Base-by-base conservation (phyloP, 306 rosid genomes). In the Prosopis cineraria region DNA sequence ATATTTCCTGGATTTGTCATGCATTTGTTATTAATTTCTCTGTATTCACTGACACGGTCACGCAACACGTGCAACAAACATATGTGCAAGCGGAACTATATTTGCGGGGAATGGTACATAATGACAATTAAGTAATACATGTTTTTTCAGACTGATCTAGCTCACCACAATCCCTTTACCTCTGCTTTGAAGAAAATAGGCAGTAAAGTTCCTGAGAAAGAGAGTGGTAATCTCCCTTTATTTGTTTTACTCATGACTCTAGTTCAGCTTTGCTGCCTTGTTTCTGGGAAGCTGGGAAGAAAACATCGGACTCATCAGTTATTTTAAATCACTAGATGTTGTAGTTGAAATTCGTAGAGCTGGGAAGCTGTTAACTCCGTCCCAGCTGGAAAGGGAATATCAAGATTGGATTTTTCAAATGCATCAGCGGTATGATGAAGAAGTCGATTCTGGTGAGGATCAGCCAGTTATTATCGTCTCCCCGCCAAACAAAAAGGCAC, bases 111-210 rank as follows among this genome's bases (percentile, higher is more conserved):
- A 14, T 60, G 67, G 19, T 60, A 6, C 39, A 29, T 80, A 25
- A 36, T 53, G 45, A 39, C 78, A 55, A 17, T 62, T 41, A n/a
- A n/a, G n/a, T n/a, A 31, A 19, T 59, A 47, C 25, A 24, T 81
- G 79, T 4, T 70, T 79, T 82, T 73, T 64, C 91, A 90, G 96
- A 88, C 87, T 41, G 87, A 87, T 85, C 77, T 91, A 24, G 93
- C 91, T 24, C 90, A 80, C 27, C 85, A 81, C 7, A 85, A 68
- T 80, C 86, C 84, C 34, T 88, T 87, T 41, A 87, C 93, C 12
- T 8, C 52, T 48, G 83, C 93, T 73, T 74, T 88, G 83, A 91
- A 64, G 87, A 87, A 83, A 71, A 40, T 90, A 0, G 88, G 96
- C 47, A 82, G n/a, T 66, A 85, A 80, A 56, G 40, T 22, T 30